phyloP scores from a whole-genome alignment of 2,329 filamentous ascomycete genomes.

The Raffaelea deltoideospora region DNA sequence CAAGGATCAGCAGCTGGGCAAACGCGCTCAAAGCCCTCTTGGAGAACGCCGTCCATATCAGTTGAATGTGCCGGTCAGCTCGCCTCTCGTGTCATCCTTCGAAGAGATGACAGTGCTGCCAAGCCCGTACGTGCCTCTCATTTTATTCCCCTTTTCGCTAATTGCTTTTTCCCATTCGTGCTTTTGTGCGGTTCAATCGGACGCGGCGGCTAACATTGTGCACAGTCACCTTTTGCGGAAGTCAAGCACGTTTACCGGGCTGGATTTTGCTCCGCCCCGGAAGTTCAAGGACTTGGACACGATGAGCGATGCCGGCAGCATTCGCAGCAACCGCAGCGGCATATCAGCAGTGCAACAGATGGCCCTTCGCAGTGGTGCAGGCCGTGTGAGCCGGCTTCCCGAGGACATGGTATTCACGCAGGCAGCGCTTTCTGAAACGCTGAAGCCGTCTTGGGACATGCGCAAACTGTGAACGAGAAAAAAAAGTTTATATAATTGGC shows the following conservation, averaged over 20 bases:
- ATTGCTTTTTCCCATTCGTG: not conserved
- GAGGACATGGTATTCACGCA: conserved; percentile 67
- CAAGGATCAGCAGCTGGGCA: conserved; percentile 56
- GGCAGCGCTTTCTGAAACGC: conserved; percentile 45
- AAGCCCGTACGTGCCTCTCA: conserved; percentile 61
- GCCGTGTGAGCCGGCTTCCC: conserved; percentile 73
- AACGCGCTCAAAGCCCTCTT: conserved; percentile 46
- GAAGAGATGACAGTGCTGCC: conserved; percentile 77
- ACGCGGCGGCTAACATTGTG: not conserved
- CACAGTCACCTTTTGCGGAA: conserved; percentile 58
- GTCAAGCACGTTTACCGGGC: conserved; percentile 59
- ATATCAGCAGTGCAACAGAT: conserved; percentile 55
- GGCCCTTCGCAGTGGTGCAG: conserved; percentile 68
- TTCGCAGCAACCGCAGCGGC: conserved; percentile 59
- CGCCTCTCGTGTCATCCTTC: conserved; percentile 69
- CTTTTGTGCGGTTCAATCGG: too few species aligned
- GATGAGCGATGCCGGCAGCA: conserved; percentile 52
- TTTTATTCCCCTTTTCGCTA: not conserved
- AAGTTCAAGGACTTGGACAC: conserved; percentile 50
- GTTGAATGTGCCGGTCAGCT: conserved; percentile 55
- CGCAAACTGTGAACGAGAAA: conserved; percentile 13
- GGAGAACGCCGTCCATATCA: conserved; percentile 59
- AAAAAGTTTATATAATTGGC: not conserved
- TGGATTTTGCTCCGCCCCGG: conserved; percentile 69
- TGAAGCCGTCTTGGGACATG: conserved; percentile 47